A percentile compares a stretch with the other conserved stretches of the same genome.
Conservation (phyloP, 169 alveolate genomes). For the Neospora caninum region DNA sequence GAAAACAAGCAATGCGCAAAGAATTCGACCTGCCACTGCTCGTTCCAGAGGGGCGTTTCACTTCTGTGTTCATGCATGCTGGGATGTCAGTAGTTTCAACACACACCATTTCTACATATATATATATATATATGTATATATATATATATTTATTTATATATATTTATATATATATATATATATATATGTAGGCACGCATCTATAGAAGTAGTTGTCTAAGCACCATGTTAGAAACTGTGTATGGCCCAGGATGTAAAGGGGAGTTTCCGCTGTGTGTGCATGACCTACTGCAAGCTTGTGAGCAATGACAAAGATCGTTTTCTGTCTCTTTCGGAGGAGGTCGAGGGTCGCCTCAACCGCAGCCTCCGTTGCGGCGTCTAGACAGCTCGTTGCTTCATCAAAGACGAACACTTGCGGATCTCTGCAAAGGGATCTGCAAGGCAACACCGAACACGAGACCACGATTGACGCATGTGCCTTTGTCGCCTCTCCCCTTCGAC, state of each 20-base stretch:
- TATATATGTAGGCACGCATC: not conserved
- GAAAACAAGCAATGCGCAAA: no score
- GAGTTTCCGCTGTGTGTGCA: no score
- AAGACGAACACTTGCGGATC: slow-evolving; percentile 87
- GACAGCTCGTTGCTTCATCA: slow-evolving; percentile 96
- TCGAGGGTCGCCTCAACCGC: slow-evolving; percentile 43
- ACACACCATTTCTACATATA: not conserved
- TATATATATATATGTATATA: not conserved
- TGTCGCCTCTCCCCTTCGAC: no score
- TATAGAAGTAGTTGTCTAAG: no score
- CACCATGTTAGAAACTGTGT: no score
- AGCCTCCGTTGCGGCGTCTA: slow-evolving; percentile 79
- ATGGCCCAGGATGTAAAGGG: no score
- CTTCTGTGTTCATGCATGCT: no score
- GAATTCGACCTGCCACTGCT: no score
- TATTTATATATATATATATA: not conserved
- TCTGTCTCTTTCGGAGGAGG: slow-evolving; percentile 32
- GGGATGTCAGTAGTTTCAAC: not conserved
- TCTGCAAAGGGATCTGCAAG: slow-evolving; percentile 70
- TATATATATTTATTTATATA: not conserved
- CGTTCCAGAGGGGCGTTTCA: no score
- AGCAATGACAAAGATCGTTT: slow-evolving; percentile 36
- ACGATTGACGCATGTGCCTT: no score
- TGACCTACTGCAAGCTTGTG: slow-evolving; percentile 48
- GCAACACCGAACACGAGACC: slow-evolving; percentile 7